A percentile compares a stretch with the other conserved stretches of the same genome.
Conservation (phyloP, 768 basidiomycete genomes). For the Lepiota subincarnata region DNA sequence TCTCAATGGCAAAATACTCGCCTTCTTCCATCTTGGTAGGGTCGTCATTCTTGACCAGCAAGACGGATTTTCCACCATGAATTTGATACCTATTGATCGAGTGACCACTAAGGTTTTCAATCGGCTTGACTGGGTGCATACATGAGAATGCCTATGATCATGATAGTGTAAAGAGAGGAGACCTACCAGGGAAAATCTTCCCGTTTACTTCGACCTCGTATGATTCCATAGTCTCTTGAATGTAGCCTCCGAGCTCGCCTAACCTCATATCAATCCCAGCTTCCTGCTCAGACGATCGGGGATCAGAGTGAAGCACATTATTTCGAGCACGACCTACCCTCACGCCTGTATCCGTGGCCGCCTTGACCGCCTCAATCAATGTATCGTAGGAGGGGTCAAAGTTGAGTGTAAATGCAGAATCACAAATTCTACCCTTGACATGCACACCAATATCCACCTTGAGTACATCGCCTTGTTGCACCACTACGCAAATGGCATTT, state of each 20-base stretch:
- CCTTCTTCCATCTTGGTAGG: constrained; percentile 99
- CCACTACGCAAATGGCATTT: constrained; percentile 42
- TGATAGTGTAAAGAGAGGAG: background rate
- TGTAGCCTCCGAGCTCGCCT: constrained; percentile 85
- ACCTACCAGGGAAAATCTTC: constrained; percentile 73
- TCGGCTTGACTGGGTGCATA: constrained; percentile 71
- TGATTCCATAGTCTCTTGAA: constrained; percentile 99
- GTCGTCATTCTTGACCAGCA: constrained; percentile 86
- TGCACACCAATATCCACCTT: constrained; percentile 99
- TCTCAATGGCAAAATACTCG: constrained; percentile 98
- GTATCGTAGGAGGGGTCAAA: constrained; percentile 90
- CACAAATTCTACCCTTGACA: constrained; percentile 90
- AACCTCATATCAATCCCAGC: constrained; percentile 94
- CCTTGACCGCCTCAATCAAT: constrained; percentile 86
- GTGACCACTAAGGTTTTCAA: constrained; percentile 92
- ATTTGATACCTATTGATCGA: constrained; percentile 88
- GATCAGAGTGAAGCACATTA: background rate
- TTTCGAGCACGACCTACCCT: constrained; percentile 41
- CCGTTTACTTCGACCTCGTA: constrained; percentile 94
- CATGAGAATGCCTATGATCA: constrained; percentile 5
- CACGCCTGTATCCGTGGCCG: constrained; percentile 91
- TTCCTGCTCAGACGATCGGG: constrained; percentile 49
- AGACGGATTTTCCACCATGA: constrained; percentile 90
- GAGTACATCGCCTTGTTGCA: constrained; percentile 80
- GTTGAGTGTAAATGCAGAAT: constrained; percentile 92